These are phyloP conservation scores for Cicer cuneatum DNA, from an alignment of 306 rosid genomes.

Conservation along the genomic window DNA sequence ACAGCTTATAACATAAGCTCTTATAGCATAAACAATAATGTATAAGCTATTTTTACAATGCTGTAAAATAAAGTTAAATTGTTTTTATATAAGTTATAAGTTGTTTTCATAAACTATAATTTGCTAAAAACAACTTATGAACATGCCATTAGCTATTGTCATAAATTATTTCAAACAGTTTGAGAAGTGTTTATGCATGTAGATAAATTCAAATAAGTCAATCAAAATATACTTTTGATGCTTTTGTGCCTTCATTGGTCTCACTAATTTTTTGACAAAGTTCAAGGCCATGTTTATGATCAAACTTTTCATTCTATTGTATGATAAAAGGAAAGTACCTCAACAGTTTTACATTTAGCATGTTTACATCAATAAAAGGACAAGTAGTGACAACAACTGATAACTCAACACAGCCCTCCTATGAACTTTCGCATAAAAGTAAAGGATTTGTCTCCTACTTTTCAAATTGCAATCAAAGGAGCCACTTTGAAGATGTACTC, in stretches of 20 bases:
- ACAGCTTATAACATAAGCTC: too few relatives aligned
- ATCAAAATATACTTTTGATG: too few relatives aligned
- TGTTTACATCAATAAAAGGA: neutral
- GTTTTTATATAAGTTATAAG: too few relatives aligned
- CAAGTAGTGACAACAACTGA: neutral
- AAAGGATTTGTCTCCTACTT: neutral
- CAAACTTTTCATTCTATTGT: neutral
- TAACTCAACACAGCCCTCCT: neutral
- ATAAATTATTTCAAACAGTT: too few relatives aligned
- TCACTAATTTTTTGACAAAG: constrained; percentile 17
- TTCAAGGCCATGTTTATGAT: neutral
- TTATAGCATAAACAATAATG: too few relatives aligned
- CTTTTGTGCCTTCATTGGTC: constrained; percentile 5
- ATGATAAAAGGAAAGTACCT: neutral
- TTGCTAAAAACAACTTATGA: too few relatives aligned
- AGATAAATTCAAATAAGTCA: too few relatives aligned
- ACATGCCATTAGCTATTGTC: too few relatives aligned
- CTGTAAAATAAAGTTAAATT: too few relatives aligned
- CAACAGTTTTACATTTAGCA: neutral
- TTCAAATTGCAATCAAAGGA: neutral
- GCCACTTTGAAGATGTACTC: neutral
- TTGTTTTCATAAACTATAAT: too few relatives aligned
- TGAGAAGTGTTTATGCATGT: too few relatives aligned
- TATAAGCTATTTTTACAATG: too few relatives aligned
- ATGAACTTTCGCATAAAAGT: neutral